phyloP scores from a whole-genome alignment of 345 rosid genomes.

The Cardamine chenopodiifolia region DNA sequence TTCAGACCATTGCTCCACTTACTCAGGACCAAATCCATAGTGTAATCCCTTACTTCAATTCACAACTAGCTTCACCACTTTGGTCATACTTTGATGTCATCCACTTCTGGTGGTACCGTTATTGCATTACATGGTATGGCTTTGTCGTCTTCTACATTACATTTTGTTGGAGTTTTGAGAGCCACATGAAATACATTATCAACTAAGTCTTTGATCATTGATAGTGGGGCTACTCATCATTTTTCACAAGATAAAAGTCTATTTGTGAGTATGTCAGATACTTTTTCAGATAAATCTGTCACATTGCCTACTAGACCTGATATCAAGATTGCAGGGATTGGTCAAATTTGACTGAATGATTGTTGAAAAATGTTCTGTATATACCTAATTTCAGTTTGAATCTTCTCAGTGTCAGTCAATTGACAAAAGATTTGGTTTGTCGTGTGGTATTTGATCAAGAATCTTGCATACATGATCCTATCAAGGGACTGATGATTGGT shows the following conservation, averaged over 20 bases:
- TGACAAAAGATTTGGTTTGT: no score
- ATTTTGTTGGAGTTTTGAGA: not conserved
- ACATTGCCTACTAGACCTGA: not conserved
- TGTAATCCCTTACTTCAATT: not conserved
- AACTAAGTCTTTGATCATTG: not conserved
- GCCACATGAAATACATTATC: not conserved
- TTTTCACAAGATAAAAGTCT: not conserved
- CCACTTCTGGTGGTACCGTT: not conserved
- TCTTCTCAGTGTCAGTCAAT: not conserved
- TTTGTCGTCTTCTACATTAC: not conserved
- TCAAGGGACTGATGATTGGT: no score
- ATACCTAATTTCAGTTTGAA: not conserved
- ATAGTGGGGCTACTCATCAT: not conserved
- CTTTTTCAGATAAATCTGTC: not conserved
- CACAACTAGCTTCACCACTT: not conserved
- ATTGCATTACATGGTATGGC: not conserved
- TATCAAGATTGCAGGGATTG: not conserved
- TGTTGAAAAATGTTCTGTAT: not conserved
- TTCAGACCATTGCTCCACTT: not conserved
- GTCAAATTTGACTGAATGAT: not conserved
- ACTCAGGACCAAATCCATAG: not conserved
- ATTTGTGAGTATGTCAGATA: not conserved
- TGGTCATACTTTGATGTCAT: fast-evolving
- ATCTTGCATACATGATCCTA: not conserved
- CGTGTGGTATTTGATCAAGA: no score